Evolutionary conservation across 2,329 filamentous ascomycete genomes (phyloP).

Genomic region (Ophiostoma populinum): DNA sequence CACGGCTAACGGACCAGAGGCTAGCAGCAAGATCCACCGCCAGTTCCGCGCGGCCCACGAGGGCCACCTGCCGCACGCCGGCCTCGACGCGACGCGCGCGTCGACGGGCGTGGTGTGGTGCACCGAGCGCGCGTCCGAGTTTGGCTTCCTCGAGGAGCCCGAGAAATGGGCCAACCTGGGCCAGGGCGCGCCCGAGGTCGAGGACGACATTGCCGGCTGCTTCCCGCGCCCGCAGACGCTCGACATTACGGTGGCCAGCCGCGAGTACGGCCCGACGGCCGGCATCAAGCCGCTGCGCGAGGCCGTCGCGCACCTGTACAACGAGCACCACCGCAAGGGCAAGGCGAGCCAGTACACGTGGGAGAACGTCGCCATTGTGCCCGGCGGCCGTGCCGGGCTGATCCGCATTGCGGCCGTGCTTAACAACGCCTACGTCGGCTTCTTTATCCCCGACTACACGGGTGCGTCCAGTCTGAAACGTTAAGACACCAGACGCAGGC

Average conservation of each 20-base stretch:
- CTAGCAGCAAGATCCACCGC: constrained; percentile 66
- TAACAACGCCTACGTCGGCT: constrained; percentile 80
- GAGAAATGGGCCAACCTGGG: constrained; percentile 82
- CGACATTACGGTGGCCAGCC: constrained; percentile 57
- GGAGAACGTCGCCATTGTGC: constrained; percentile 96
- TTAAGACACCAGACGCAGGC: not conserved
- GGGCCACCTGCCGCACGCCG: constrained; percentile 78
- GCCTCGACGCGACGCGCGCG: constrained; percentile 71
- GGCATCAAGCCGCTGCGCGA: constrained; percentile 82
- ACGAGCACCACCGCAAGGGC: constrained; percentile 74
- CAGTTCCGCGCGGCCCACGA: constrained; percentile 84
- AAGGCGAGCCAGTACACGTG: constrained; percentile 84
- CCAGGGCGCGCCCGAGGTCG: constrained; percentile 84
- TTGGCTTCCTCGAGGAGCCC: constrained; percentile 72
- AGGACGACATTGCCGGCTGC: constrained; percentile 79
- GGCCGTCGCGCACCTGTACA: constrained; percentile 84
- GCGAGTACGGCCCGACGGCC: constrained; percentile 87
- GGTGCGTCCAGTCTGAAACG: constrained; percentile 22
- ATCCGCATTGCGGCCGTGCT: constrained; percentile 90
- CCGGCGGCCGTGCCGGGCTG: constrained; percentile 77
- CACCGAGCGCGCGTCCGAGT: constrained; percentile 71
- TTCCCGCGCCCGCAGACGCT: constrained; percentile 68
- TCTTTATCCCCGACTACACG: constrained; percentile 91
- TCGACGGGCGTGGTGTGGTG: constrained; percentile 94
- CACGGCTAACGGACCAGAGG: no score